Conservation (phyloP, 805 yeast species). For the Kurtzmaniella cleridarum region DNA sequence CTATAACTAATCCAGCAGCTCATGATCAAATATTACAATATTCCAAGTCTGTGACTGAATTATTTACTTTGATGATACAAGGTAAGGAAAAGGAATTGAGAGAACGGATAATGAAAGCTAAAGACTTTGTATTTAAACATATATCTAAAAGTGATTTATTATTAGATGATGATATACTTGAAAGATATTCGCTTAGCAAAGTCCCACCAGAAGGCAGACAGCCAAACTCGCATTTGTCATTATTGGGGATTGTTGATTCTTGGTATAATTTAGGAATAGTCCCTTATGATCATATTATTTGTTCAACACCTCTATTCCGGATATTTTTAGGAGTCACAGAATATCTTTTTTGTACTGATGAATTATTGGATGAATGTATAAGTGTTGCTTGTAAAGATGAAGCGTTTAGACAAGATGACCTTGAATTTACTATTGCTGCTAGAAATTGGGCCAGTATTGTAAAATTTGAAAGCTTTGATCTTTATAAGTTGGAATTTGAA, state of each 20-base stretch:
- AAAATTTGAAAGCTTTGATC: constrained; percentile 63
- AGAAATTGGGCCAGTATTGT: constrained; percentile 84
- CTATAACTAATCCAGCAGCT: constrained; percentile 92
- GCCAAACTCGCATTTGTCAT: constrained; percentile 86
- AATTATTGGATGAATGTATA: constrained; percentile 73
- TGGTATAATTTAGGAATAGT: constrained; percentile 83
- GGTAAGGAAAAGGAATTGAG: constrained; percentile 54
- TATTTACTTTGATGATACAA: constrained; percentile 78
- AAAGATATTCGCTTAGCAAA: constrained; percentile 71
- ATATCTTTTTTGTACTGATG: constrained; percentile 81
- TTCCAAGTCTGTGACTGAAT: constrained; percentile 75
- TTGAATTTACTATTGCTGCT: constrained; percentile 90
- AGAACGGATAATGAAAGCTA: constrained; percentile 59
- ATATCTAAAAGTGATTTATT: constrained; percentile 54
- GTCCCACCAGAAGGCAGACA: constrained; percentile 60
- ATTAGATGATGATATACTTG: constrained; percentile 73
- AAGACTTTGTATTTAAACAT: constrained; percentile 70
- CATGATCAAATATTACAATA: constrained; percentile 88
- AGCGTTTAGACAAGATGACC: constrained; percentile 79
- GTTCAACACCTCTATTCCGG: constrained; percentile 89
- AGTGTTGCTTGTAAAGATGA: constrained; percentile 62
- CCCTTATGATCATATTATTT: constrained; percentile 95
- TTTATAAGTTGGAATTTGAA: constrained; percentile 70
- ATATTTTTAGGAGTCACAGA: constrained; percentile 93
- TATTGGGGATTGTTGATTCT: constrained; percentile 87